A percentile compares a stretch with the other conserved stretches of the same genome.
Evolutionary conservation across 768 basidiomycete species (phyloP).

Genomic region (Neoboletus magnificus): DNA sequence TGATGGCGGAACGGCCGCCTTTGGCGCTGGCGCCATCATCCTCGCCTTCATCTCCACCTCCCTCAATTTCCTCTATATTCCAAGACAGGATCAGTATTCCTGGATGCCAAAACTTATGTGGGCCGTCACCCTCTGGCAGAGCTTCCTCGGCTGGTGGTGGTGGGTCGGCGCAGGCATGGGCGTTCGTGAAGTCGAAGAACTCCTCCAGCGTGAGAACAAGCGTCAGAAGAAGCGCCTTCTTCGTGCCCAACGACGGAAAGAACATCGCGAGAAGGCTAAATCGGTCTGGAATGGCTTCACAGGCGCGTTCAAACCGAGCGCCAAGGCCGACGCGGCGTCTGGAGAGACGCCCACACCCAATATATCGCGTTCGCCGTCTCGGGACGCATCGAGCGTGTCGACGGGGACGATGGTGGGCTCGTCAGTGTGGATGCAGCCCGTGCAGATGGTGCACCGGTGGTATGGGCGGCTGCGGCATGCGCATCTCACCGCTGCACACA

Average conservation of each 20-base stretch:
- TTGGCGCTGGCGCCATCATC: constrained; percentile 78
- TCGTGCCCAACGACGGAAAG: constrained; percentile 45
- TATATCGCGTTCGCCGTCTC: constrained; percentile 1
- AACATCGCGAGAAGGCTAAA: constrained; percentile 51
- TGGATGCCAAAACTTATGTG: constrained; percentile 92
- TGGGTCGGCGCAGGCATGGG: constrained; percentile 95
- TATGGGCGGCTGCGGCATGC: constrained; percentile 63
- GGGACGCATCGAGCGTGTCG: constrained; percentile 8
- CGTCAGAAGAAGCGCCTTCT: constrained; percentile 46
- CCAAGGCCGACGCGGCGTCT: background rate
- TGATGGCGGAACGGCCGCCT: constrained; percentile 94
- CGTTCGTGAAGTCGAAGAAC: constrained; percentile 65
- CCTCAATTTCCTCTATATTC: constrained; percentile 87
- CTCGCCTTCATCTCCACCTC: constrained; percentile 82
- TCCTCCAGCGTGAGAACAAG: constrained; percentile 52
- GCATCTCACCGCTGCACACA: constrained; percentile 66
- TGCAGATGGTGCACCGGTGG: constrained; percentile 45
- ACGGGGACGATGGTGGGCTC: background rate
- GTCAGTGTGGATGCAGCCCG: constrained; percentile 4
- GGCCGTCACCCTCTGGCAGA: constrained; percentile 95
- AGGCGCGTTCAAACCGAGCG: constrained; percentile 39
- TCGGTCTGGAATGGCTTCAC: constrained; percentile 59
- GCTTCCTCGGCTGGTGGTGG: constrained; percentile 98
- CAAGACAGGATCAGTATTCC: constrained; percentile 75
- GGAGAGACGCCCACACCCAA: background rate